Conservation (phyloP, 805 yeast species). For the Sugiyamaella chiloensis region DNA sequence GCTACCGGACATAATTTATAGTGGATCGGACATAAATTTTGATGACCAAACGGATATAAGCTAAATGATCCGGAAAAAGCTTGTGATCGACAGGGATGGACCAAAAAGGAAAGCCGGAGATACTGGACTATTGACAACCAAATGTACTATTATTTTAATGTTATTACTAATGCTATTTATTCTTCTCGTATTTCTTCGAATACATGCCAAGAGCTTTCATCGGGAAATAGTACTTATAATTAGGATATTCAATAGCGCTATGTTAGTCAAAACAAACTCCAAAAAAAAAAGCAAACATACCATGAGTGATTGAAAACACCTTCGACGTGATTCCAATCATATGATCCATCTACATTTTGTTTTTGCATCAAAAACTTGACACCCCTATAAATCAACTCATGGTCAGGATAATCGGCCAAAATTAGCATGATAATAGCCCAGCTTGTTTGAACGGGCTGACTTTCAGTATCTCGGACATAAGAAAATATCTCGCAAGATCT, state of each 20-base stretch:
- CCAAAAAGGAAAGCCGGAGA: too few species aligned
- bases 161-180: not conserved
- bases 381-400: slow-evolving; percentile 59
- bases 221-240: slow-evolving; percentile 83
- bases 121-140: too few species aligned
- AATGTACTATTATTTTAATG: too few species aligned
- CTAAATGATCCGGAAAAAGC: too few species aligned
- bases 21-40: too few species aligned
- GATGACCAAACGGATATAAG: too few species aligned
- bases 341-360: slow-evolving; percentile 76
- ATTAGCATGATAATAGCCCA: slow-evolving; percentile 87
- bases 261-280: not conserved
- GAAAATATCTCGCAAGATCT: slow-evolving; percentile 78
- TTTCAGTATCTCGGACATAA: slow-evolving; percentile 60
- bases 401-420: slow-evolving; percentile 76
- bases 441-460: slow-evolving; percentile 83
- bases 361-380: slow-evolving; percentile 57
- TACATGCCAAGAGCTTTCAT: slow-evolving; percentile 90
- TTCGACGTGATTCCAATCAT: slow-evolving; percentile 80
- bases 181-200: slow-evolving; percentile 24
- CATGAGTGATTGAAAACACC: slow-evolving; percentile 86
- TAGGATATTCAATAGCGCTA: slow-evolving; percentile 93
- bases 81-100: too few species aligned
- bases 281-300: not conserved
- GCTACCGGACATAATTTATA: too few species aligned